Base-by-base conservation (phyloP, 768 basidiomycete genomes). In the Kwoniella bestiolae region DNA sequence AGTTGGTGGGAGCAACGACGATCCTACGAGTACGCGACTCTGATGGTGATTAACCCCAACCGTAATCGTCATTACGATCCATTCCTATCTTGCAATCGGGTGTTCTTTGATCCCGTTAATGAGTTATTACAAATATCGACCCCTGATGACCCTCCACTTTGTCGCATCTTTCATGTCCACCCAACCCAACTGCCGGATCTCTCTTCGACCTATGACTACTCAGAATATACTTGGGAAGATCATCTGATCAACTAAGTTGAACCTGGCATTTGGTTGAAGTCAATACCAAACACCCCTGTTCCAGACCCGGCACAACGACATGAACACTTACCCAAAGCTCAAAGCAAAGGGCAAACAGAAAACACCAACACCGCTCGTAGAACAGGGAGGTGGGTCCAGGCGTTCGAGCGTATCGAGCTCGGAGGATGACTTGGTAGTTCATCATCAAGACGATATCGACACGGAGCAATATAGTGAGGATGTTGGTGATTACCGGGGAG, bases 81-180 rank as follows among this genome's bases (percentile, higher is more conserved):
- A 21, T 34, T 8, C 31, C 16, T 56, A 56, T 12, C 35, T 4
- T 3, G 18, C 12, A 5, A 0, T 14, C 12, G 38, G 38, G 14
- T 5, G 5, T 16, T 2, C 3, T 45, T n/a, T 49, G 59, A 51
- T 63, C 44, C 61, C 61, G 61, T 52, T 63, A 63, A 63, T 63
- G 41, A 44, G 8, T 5, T 8, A 38, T 55, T 55, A 55, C 52
- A 14, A 35, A 12, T 2, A 14, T 29, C 5, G 26, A 38, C 29
- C 32, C 16, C 41, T 5, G 7, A 7, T 26, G 31, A n/a, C 11
- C 59, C 59, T 60, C 59, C 59, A 60, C 59, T 26, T 51, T 3
- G 25, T 3, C 18, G 29, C 50, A 12, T 29, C 14, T 23, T 26
- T 26, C 50, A 18, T 41, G 38, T 41, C 38, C 38, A 41, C 38